These are phyloP conservation scores for Ammopiptanthus mongolicus DNA, from an alignment of 306 rosid species.

Conservation along the genomic window DNA sequence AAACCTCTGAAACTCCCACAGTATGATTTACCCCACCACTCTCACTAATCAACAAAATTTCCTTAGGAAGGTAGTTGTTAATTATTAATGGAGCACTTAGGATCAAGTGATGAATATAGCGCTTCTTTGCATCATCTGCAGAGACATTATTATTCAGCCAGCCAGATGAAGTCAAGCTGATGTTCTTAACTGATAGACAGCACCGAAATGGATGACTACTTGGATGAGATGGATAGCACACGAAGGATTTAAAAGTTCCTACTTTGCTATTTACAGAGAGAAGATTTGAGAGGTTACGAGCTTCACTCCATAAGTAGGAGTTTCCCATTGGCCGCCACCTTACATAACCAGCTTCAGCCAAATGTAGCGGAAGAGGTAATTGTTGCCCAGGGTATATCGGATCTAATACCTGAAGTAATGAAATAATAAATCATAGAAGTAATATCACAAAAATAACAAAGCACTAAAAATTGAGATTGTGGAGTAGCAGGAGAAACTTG, in stretches of 20 bases:
- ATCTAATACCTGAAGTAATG: conserved; percentile 65
- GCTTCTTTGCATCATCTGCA: conserved; percentile 46
- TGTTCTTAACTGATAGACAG: conserved; percentile 66
- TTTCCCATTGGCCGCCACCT: conserved; percentile 92
- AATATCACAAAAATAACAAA: not conserved
- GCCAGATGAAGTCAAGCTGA: conserved; percentile 52
- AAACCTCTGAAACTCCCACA: conserved; percentile 69
- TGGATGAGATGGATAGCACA: conserved; percentile 89
- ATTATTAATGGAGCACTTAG: conserved; percentile 70
- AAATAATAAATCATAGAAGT: conserved; percentile 3
- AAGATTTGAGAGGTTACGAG: conserved; percentile 74
- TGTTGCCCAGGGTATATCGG: conserved; percentile 88
- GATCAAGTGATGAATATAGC: conserved; percentile 60
- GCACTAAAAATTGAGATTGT: not conserved
- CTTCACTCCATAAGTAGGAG: conserved; percentile 92
- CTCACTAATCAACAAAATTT: conserved; percentile 55
- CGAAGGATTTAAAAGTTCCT: conserved; percentile 75
- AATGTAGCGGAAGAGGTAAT: conserved; percentile 87
- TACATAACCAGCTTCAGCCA: conserved; percentile 90
- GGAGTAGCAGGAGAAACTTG: not conserved
- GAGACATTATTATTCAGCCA: conserved; percentile 37
- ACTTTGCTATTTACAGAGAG: conserved; percentile 58
- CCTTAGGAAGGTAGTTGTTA: conserved; percentile 77
- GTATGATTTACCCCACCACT: conserved; percentile 70
- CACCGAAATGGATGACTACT: conserved; percentile 88